Conservation (phyloP, 345 rosid genomes). For the Citrus medica region DNA sequence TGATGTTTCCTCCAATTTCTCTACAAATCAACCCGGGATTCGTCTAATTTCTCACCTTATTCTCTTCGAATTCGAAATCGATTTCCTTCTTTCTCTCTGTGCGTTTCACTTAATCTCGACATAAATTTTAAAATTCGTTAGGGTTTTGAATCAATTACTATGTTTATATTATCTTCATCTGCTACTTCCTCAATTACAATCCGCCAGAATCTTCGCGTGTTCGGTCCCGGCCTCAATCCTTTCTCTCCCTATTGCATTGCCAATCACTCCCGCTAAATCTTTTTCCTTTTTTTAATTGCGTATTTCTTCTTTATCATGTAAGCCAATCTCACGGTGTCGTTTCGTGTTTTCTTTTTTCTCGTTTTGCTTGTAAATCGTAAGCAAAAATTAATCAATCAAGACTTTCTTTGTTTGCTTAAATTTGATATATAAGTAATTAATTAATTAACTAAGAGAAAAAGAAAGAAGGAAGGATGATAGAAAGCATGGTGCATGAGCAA, state of each 20-base stretch:
- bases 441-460: neutral
- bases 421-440: neutral
- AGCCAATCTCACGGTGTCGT: constrained; percentile 9
- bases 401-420: neutral
- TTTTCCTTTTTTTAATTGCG: neutral
- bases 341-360: neutral
- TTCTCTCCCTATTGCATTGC: constrained; percentile 87
- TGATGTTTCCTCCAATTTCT: constrained; percentile 12
- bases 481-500: constrained; percentile 50
- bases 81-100: neutral
- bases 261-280: constrained; percentile 65
- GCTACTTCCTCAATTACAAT: constrained; percentile 31
- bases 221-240: constrained; percentile 96
- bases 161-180: constrained; percentile 49
- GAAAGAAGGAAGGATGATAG: neutral
- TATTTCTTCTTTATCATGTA: neutral
- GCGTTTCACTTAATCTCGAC: neutral
- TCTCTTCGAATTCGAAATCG: neutral
- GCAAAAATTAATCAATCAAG: neutral
- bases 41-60: constrained; percentile 5
- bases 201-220: constrained; percentile 62
- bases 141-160: constrained; percentile 31
- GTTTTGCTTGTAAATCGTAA: neutral
- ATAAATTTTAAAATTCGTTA: neutral
- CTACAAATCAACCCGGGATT: constrained; percentile 22